Evolutionary conservation across 208 protist species (phyloP), one percentile per base, ranked within the genome.

Genomic region (Trypanosoma melophagium): DNA sequence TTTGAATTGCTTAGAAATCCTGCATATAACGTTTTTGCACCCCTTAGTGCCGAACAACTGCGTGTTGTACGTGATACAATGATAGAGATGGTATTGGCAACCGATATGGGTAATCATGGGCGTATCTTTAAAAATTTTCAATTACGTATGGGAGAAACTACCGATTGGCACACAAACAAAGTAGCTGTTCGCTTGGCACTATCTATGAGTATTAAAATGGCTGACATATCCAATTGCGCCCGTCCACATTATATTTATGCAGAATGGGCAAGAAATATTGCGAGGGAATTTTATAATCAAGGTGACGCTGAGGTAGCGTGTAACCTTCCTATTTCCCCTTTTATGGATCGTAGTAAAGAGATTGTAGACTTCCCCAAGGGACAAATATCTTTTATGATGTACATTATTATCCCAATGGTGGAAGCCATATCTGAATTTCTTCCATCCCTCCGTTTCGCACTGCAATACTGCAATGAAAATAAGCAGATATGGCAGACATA

Each of bases 221-320:
- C 96, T 1, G 97, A 98, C 62, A 95, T 98, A 38, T 96, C 86
- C 7, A 98, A 98, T 67, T 93, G 91, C 44, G 81, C 87, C 8
- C 91, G 96, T 17, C 90, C 91, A 16, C 87, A 83, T 72, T 79
- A 86, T 60, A 87, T 96, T 49, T 97, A 90, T 69, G 71, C 87
- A 0, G 86, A 92, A 55, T 98, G 97, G 96, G 86, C 95, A n/a
- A 73, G 83, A 58, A 87, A 91, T 69, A 97, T 98, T 54, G 83
- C 88, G 12, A 66, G 78, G 31, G 96, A 99, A 81, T 98, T 98
- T 70, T 97, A 94, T 65, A 69, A 86, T 14, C 96, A 98, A 71
- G 97, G 96, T 31, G 94, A 98, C 61, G 84, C 79, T 40, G 96
- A 99, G 71, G 64, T 61, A 42, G 67, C 80, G 60, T 72, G 93